phyloP scores from a whole-genome alignment of 2,329 filamentous ascomycete species.

The Apiospora rasikravindrae region DNA sequence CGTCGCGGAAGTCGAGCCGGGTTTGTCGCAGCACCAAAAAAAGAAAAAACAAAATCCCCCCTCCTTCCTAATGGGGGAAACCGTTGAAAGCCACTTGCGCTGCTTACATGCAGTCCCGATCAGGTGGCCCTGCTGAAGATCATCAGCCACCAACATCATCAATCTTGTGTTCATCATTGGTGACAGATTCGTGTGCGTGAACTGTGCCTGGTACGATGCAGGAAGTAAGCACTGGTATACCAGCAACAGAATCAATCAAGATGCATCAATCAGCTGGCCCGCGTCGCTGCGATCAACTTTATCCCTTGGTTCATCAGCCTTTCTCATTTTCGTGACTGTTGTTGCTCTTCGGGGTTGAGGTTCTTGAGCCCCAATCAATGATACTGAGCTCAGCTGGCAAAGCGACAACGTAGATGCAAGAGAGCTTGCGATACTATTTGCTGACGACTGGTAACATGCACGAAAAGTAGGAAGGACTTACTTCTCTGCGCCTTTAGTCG shows the following conservation, averaged over 20 bases:
- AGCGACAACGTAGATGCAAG: neutral
- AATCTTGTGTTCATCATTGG: neutral
- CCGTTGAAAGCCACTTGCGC: neutral
- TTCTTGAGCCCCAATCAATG: neutral
- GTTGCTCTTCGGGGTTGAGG: neutral
- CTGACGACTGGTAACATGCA: neutral
- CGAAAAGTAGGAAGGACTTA: neutral
- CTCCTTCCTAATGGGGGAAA: conserved; percentile 11
- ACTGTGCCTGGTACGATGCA: neutral
- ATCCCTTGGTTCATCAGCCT: no score
- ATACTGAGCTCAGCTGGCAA: neutral
- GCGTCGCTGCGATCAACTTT: neutral
- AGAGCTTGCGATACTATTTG: neutral
- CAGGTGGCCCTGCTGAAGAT: neutral
- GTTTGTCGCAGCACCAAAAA: neutral
- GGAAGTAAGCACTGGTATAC: neutral
- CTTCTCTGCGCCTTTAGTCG: neutral
- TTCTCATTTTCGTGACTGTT: neutral
- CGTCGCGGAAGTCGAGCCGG: neutral
- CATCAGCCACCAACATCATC: neutral
- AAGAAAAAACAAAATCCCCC: neutral
- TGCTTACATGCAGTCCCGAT: neutral
- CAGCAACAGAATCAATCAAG: neutral
- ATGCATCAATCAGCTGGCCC: neutral
- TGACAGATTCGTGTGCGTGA: neutral